phyloP scores from a whole-genome alignment of 2,329 filamentous ascomycete species.

The Pestalotiopsis sp. region DNA sequence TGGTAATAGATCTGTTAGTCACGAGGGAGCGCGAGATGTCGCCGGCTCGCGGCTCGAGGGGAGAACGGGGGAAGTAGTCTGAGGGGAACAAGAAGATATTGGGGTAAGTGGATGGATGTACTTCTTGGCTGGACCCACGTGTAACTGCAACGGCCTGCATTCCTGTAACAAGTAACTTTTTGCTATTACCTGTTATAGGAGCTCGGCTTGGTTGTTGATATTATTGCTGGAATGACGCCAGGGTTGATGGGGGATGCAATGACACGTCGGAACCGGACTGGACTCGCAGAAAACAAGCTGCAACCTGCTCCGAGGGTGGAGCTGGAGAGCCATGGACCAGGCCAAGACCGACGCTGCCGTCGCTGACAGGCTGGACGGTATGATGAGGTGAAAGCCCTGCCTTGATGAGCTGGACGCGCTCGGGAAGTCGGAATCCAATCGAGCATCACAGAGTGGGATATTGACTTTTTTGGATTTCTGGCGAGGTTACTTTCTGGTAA shows the following conservation, averaged over 20 bases:
- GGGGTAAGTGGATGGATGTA: constrained; percentile 2
- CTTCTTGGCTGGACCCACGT: not conserved
- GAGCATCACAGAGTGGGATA: not conserved
- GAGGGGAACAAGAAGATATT: not conserved
- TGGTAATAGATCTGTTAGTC: constrained; percentile 10
- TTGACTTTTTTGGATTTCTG: not conserved
- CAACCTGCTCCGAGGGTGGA: not conserved
- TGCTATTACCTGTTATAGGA: not conserved
- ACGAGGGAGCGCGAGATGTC: not conserved
- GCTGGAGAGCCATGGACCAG: not conserved
- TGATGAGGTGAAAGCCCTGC: not conserved
- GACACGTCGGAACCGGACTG: constrained; percentile 4
- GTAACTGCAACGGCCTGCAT: not conserved
- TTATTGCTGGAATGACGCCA: not conserved
- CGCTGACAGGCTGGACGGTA: constrained; percentile 8
- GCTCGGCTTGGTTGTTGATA: not conserved
- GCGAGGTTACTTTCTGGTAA: not conserved
- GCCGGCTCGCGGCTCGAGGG: not conserved
- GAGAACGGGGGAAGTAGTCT: not conserved
- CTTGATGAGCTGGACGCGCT: not conserved
- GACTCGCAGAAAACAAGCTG: not conserved
- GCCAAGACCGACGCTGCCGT: constrained; percentile 6
- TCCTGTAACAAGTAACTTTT: not conserved
- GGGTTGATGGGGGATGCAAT: not conserved
- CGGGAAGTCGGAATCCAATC: not conserved